Percentiles rank a stretch among this genome's conserved stretches.
Conservation (phyloP, 1,284 basidiomycete genomes). For the Malassezia furfur region DNA sequence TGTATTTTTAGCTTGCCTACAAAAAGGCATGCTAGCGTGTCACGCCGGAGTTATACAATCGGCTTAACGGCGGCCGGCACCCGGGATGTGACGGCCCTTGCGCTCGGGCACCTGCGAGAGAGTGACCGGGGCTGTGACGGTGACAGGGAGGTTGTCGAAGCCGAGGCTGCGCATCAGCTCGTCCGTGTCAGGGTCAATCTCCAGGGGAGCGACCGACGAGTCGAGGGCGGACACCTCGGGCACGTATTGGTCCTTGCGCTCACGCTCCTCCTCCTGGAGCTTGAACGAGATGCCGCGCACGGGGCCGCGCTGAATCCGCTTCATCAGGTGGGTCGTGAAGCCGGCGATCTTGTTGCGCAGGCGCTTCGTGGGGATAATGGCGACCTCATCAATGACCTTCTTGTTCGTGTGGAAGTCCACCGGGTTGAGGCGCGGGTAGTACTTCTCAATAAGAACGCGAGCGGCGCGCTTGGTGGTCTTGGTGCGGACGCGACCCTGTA, state of each 20-base stretch:
- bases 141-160: slow-evolving; percentile 47
- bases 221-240: slow-evolving; percentile 48
- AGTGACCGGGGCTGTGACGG: slow-evolving; percentile 43
- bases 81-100: slow-evolving; percentile 43
- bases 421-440: slow-evolving; percentile 55
- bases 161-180: slow-evolving; percentile 45
- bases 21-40: slow-evolving; percentile 1
- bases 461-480: slow-evolving; percentile 99
- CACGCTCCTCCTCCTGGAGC: slow-evolving; percentile 98
- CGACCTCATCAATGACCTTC: slow-evolving; percentile 88
- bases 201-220: slow-evolving; percentile 41
- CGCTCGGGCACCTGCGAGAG: slow-evolving; percentile 38
- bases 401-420: slow-evolving; percentile 71
- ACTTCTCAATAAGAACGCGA: slow-evolving; percentile 98
- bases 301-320: slow-evolving; percentile 97
- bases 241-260: slow-evolving; percentile 64
- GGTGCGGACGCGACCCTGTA: slow-evolving; percentile 93
- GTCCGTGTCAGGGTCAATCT: slow-evolving; percentile 49
- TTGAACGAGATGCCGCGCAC: slow-evolving; percentile 99
- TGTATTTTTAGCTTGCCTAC: slow-evolving; percentile 15
- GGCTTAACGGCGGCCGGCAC: slow-evolving; percentile 44
- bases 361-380: slow-evolving; percentile 94
- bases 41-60: slow-evolving; percentile 2
- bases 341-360: slow-evolving; percentile 99
- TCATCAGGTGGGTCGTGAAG: slow-evolving; percentile 99